Percentiles rank a stretch among this genome's conserved stretches.
Conservation (phyloP, 352 stramenopile species). For the Phytophthora lateralis region DNA sequence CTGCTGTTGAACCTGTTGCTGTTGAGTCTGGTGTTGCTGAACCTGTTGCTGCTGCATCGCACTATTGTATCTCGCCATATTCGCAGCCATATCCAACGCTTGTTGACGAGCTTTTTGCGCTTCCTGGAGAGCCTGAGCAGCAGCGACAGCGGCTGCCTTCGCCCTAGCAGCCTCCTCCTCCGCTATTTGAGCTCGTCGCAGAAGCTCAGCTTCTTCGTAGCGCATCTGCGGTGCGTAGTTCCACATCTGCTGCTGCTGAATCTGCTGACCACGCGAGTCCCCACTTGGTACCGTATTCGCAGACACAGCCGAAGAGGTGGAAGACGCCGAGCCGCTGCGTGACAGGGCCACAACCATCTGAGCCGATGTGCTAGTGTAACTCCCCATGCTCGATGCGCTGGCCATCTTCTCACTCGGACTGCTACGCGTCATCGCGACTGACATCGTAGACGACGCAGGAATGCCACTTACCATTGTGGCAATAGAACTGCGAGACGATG, state of each 20-base stretch:
- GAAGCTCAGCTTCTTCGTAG: constrained; percentile 78
- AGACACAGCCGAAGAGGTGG: constrained; percentile 35
- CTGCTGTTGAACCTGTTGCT: constrained; percentile 51
- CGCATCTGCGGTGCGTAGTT: constrained; percentile 69
- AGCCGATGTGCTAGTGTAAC: constrained; percentile 30
- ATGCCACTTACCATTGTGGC: constrained; percentile 38
- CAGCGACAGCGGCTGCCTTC: constrained; percentile 67
- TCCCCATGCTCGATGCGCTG: constrained; percentile 25
- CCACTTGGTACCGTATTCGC: constrained; percentile 28
- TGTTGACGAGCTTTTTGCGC: constrained; percentile 79
- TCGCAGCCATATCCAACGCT: constrained; percentile 84
- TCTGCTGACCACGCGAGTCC: constrained; percentile 38
- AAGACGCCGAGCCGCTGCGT: constrained; percentile 38
- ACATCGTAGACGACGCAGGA: constrained; percentile 37
- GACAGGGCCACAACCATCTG: constrained; percentile 39
- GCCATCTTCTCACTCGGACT: constrained; percentile 32
- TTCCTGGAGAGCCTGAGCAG: constrained; percentile 75
- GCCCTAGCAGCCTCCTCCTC: constrained; percentile 84
- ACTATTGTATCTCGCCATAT: constrained; percentile 71
- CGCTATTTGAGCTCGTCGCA: constrained; percentile 68
- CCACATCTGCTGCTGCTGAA: constrained; percentile 72
- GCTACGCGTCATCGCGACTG: constrained; percentile 24
- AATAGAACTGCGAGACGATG: constrained; percentile 26
- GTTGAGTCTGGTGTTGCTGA: constrained; percentile 47
- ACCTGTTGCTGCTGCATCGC: constrained; percentile 75